Evolutionary conservation across 2,329 filamentous ascomycete species (phyloP), one percentile per base, ranked within the genome.

Genomic region (Colletotrichum acutatum): DNA sequence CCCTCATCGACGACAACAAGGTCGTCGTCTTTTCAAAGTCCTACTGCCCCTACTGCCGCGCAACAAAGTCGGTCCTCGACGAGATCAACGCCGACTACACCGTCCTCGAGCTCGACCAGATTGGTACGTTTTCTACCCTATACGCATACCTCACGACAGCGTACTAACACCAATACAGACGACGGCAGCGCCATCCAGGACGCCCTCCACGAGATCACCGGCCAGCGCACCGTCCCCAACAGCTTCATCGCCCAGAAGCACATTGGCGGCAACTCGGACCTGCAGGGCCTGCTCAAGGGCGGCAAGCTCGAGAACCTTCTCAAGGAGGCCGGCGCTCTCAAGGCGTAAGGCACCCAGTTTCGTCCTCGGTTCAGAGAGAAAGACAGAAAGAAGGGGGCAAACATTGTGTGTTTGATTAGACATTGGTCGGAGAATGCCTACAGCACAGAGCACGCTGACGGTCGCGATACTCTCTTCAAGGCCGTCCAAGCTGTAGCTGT

Each of bases 21-120:
- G 95, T 98, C 83, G 94, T 97, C 79, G 94, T 99, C 82, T 99
- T 99, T 90, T 95, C 93, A 85, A 99, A 99, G 88, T 94, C 93
- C 19, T 98, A 95, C 87, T 99, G 97, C 90, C 95, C 95, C 14
- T 97, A 97, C 90, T 98, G 96, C 89, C 88, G 85, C 71, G 88
- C 91, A 73, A 91, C 93, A 78, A 98, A 98, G 91, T 80, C 87
- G 70, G 88, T 94, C 63, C 87, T 99, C 78, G 90, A 88, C 79
- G 86, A 90, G 71, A 78, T 91, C 71, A 91, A 91, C 76, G 94
- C 94, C 74, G 93, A 95, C 78, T 95, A 90, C 84, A 91, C 89
- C 79, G 82, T 89, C 68, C 86, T 97, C 71, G 97, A 99, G 88
- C 88, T 99, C 75, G 95, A 99, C 85, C 86, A 95, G 86, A 89